phyloP scores from a whole-genome alignment of 176 grass and related monocot genomes.

The Oryza australiensis region DNA sequence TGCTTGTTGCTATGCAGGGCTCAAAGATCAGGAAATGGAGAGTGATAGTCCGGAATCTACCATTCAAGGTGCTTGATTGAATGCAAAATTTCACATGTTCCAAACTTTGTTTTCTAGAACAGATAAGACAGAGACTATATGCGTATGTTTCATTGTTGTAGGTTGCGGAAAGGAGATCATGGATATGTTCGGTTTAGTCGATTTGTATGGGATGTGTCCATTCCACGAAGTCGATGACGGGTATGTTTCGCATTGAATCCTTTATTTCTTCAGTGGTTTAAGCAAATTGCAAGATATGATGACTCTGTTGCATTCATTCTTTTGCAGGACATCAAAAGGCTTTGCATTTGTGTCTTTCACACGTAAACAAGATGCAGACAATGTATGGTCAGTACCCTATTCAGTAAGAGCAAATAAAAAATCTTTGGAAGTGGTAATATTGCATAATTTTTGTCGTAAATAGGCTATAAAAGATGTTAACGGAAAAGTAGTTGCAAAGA shows the following conservation, averaged over 20 bases:
- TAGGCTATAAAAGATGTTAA: slow-evolving; percentile 93
- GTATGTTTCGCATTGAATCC: slow-evolving; percentile 39
- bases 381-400: slow-evolving; percentile 56
- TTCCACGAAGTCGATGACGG: slow-evolving; percentile 80
- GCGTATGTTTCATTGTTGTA: slow-evolving; percentile 35
- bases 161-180: slow-evolving; percentile 66
- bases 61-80: slow-evolving; percentile 79
- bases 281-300: slow-evolving; percentile 29
- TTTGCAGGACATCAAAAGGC: slow-evolving; percentile 87
- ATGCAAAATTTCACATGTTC: neutral
- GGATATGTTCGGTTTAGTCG: slow-evolving; percentile 65
- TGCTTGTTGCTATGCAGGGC: slow-evolving; percentile 53
- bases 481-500: slow-evolving; percentile 66
- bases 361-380: too few species aligned
- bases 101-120: neutral
- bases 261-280: slow-evolving; percentile 26
- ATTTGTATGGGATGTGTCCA: slow-evolving; percentile 93
- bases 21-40: slow-evolving; percentile 91
- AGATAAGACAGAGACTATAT: slow-evolving; percentile 32
- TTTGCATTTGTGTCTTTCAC: too few species aligned
- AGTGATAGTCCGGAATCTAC: slow-evolving; percentile 88
- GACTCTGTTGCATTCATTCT: slow-evolving; percentile 3
- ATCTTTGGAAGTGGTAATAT: slow-evolving; percentile 32
- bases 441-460: slow-evolving; percentile 32
- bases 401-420: slow-evolving; percentile 28